These are phyloP conservation scores for Trichoderma atroviride DNA, from an alignment of 2,329 filamentous ascomycete genomes.

Conservation along the genomic window DNA sequence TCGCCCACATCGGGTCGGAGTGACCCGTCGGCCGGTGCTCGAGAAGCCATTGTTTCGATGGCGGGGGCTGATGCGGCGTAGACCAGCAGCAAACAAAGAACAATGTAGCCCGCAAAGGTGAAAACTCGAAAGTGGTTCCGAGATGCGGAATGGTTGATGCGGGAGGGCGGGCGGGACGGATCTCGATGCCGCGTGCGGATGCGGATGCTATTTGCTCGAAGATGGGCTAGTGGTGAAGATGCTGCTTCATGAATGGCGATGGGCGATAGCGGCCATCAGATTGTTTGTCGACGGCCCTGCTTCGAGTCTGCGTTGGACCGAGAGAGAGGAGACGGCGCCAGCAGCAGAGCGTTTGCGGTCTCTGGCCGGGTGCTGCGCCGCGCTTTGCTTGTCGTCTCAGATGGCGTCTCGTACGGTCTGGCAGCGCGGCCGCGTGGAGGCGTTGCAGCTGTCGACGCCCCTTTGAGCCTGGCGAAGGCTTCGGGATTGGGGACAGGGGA, in stretches of 20 bases:
- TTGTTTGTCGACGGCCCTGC: neutral
- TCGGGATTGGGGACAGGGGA: neutral
- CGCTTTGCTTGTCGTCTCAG: slow-evolving; percentile 6
- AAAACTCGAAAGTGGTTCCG: neutral
- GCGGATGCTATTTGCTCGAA: neutral
- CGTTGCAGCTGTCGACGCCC: slow-evolving; percentile 9
- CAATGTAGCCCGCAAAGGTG: neutral
- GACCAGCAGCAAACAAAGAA: neutral
- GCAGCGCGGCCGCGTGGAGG: neutral
- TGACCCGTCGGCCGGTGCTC: slow-evolving; percentile 41
- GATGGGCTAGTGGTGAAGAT: neutral
- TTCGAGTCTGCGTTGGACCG: neutral
- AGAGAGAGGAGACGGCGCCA: neutral
- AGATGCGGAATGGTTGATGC: neutral
- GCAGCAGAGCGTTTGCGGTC: neutral
- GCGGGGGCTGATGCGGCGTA: neutral
- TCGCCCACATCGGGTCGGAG: slow-evolving; percentile 65
- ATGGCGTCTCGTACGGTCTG: neutral
- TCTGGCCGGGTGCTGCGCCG: slow-evolving; percentile 7
- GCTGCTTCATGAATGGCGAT: slow-evolving; percentile 4
- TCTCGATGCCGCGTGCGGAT: neutral
- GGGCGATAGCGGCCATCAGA: slow-evolving; percentile 15
- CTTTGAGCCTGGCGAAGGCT: slow-evolving; percentile 14
- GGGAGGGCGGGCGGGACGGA: neutral
- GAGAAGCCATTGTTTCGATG: slow-evolving; percentile 42